Base-by-base conservation (phyloP, 1,139 yeast species). In the Sugiyamaella japonica region DNA sequence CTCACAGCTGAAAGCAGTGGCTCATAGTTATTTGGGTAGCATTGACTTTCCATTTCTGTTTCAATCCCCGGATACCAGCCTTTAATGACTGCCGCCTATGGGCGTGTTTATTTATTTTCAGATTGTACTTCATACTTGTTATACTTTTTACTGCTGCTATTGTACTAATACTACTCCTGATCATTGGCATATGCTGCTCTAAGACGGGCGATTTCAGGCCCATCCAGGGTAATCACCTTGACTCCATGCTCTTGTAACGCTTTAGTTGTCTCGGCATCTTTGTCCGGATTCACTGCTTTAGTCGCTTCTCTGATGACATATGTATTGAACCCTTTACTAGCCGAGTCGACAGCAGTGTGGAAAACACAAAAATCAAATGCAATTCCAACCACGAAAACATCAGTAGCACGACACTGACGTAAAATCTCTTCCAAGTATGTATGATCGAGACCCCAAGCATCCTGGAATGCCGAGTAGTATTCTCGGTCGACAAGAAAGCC, bases 361-460 rank as follows among this genome's bases (percentile, higher is more conserved):
- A 81, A 72, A 7, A 91, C 97, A 69, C 98, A 91, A 68, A 74
- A 89, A 67, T 91, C 98, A 59, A 83, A 82, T 0, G 97, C 97
- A 32, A 91, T 65, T 0, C 98, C 98, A 1, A 85, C 95, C 32
- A 88, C 77, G 49, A 77, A 83, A 4, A 90, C 89, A 50, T 84
- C 80, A 1, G 80, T 76, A 41, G 89, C 80, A 0, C 70, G 73
- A 32, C 74, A 61, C 0, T 73, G 65, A 28, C 66, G 67, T 59
- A 91, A 74, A 41, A 76, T 70, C 1, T 67, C 69, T 52, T 77
- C 76, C 61, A 91, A 73, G 55, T 83, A 93, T 0, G 97, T 90
- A 48, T 81, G 75, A 63, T 86, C 85, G 34, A 80, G 63, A 23
- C 82, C 79, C 95, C 96, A 89, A 29, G 82, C 77, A 68, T 91